Evolutionary conservation across 306 rosid genomes (phyloP).

Genomic region (Pyrus pyrifolia): DNA sequence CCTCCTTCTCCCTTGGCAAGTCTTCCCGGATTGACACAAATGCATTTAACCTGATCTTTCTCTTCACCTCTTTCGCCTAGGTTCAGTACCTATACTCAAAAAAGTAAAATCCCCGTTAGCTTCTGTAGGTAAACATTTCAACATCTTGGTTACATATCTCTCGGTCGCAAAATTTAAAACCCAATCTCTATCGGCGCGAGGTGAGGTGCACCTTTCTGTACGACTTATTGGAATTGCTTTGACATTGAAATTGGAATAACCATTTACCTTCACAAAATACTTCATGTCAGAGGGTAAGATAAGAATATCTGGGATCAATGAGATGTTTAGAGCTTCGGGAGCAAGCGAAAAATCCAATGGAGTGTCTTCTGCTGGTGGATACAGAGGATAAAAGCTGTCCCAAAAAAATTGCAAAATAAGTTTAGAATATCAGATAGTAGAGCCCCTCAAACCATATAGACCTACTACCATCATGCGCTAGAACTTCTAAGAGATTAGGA

Average conservation of each 20-base stretch:
- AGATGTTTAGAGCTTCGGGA: constrained; percentile 70
- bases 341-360: constrained; percentile 87
- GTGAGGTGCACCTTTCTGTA: not conserved
- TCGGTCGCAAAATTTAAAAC: not conserved
- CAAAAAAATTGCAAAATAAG: constrained; percentile 7
- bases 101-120: not conserved
- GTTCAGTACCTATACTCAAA: constrained; percentile 49
- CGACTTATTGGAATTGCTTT: not conserved
- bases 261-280: constrained; percentile 67
- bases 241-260: not conserved
- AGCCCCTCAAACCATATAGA: constrained; percentile 7
- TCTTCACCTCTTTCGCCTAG: constrained; percentile 41
- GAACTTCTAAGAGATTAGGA: not conserved
- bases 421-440: constrained; percentile 1
- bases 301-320: constrained; percentile 70
- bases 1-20: constrained; percentile 93
- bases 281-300: constrained; percentile 88
- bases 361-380: constrained; percentile 78
- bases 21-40: constrained; percentile 90
- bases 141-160: no score
- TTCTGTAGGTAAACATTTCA: not conserved
- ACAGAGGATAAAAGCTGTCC: constrained; percentile 87
- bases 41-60: constrained; percentile 39
- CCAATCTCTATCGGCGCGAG: not conserved
- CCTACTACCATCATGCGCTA: not conserved